Base-by-base conservation (phyloP, 2,329 filamentous ascomycete species). In the Ambrosiella cleistominuta region DNA sequence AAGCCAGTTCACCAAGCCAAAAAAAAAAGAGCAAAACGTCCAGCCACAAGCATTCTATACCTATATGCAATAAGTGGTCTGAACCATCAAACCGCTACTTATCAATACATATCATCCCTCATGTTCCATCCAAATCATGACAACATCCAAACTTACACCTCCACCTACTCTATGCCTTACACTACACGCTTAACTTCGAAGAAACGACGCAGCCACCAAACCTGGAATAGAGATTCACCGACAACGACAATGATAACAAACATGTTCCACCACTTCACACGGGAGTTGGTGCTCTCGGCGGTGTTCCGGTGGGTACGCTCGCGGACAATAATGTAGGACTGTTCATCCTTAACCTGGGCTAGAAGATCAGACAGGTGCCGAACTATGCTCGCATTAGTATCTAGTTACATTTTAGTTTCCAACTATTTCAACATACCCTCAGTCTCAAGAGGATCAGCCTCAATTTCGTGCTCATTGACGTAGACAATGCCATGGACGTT, bases 191-290 rank as follows among this genome's bases (percentile, higher is more conserved):
- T 61, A 11, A 86, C 82, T 82, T 96, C 90, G 68, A 96, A 96
- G 79, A 98, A 98, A 68, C 93, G 82, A 75, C 95, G 93, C 70
- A 98, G 73, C 90, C 93, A 98, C 91, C 93, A 98, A 64, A 98
- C 91, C 75, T 98, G 93, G 77, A 98, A 98, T 64, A 96, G 75
- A 61, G 89, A 93, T 75, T 97, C 88, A 66, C 86, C 89, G 64
- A 94, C 77, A 62, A 98, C 80, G 55, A 97, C 83, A 59, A 82
- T 79, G 63, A 98, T 82, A 72, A 98, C 90, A 72, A 97, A 97
- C 66, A 97, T 80, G 71, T 93, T 96, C 93, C 93, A 98, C 93
- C 93, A 98, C 77, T 98, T 98, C 70, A 98, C 93, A 64, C 93
- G 81, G 65, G 82, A 80, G 72, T 98, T 98, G 67, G 93, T 98